Evolutionary conservation across 306 rosid genomes (phyloP).

Genomic region (Dryas alaskensis): DNA sequence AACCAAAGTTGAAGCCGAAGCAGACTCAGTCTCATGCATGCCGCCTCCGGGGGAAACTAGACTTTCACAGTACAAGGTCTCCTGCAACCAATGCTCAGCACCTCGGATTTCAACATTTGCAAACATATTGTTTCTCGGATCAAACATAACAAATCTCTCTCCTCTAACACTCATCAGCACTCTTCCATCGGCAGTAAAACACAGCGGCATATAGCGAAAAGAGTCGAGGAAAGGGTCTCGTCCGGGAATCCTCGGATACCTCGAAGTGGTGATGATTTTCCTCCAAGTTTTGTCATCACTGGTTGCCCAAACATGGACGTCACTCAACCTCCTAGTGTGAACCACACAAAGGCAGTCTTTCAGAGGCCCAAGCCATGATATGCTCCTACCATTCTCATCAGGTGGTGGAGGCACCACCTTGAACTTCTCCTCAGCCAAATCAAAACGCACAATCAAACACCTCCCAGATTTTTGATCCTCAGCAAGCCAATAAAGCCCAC

Average conservation of each 20-base stretch:
- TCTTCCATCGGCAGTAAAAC: constrained; percentile 30
- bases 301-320: constrained; percentile 31
- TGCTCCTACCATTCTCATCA: constrained; percentile 7
- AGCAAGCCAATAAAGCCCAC: constrained; percentile 37
- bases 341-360: constrained; percentile 27
- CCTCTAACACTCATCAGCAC: constrained; percentile 36
- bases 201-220: constrained; percentile 32
- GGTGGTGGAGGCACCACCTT: constrained; percentile 25
- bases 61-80: constrained; percentile 35
- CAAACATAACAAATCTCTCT: constrained; percentile 34
- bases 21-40: not conserved
- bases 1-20: not conserved
- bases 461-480: constrained; percentile 9
- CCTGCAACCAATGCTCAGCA: constrained; percentile 39
- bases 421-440: constrained; percentile 36
- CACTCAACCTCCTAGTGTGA: constrained; percentile 31
- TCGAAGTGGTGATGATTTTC: constrained; percentile 24
- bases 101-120: constrained; percentile 15
- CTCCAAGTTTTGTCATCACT: constrained; percentile 33
- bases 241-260: constrained; percentile 9
- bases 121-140: constrained; percentile 14
- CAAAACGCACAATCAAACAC: constrained; percentile 32
- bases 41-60: constrained; percentile 37
- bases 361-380: constrained; percentile 34
- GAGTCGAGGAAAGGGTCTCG: constrained; percentile 10